These are phyloP conservation scores for Zea mays DNA, from an alignment of 176 grass and related monocot genomes.

Conservation along the genomic window DNA sequence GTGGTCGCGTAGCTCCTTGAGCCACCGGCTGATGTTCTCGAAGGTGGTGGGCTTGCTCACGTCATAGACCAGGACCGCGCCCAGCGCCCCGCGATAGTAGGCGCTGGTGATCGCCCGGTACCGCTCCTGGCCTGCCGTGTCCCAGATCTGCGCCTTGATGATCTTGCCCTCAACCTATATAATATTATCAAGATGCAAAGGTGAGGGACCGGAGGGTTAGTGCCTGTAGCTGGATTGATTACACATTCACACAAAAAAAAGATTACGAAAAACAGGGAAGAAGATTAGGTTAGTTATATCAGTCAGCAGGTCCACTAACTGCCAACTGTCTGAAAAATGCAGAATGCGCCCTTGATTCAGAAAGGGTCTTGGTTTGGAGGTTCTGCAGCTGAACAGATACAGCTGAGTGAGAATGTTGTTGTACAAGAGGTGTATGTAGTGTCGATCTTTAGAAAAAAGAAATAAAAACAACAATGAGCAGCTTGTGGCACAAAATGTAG, in stretches of 20 bases:
- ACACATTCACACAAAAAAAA: background rate
- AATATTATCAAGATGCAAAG: background rate
- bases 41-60: conserved; percentile 90
- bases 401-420: background rate
- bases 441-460: no score
- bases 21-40: conserved; percentile 81
- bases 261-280: background rate
- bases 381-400: background rate
- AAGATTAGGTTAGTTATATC: background rate
- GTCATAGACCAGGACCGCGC: conserved; percentile 77
- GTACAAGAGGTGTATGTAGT: background rate
- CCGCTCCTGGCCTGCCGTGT: conserved; percentile 80
- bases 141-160: conserved; percentile 96
- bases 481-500: background rate
- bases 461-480: background rate
- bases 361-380: background rate
- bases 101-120: conserved; percentile 87
- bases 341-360: background rate
- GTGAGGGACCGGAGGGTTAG: background rate
- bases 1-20: conserved; percentile 84
- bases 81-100: conserved; percentile 88
- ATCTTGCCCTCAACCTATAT: conserved; percentile 81
- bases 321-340: background rate
- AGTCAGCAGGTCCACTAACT: background rate
- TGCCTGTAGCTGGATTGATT: background rate